phyloP scores from a whole-genome alignment of 192 early-diverging fungal genomes.

The Rhizoclosmatium sp. region DNA sequence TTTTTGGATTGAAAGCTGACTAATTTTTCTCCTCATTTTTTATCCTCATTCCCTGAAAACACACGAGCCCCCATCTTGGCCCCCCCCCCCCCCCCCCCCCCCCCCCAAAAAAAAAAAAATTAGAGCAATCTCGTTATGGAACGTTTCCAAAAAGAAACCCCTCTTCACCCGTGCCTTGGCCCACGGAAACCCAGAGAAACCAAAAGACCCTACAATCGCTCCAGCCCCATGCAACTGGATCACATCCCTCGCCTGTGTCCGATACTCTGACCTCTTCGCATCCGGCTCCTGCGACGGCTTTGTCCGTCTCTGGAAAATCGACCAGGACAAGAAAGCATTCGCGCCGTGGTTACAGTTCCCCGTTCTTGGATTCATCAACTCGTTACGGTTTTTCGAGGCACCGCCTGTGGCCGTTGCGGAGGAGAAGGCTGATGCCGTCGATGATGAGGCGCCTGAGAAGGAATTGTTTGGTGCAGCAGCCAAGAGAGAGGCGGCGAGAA shows the following conservation, averaged over 20 bases:
- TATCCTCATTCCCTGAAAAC: no score
- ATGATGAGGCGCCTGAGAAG: neutral
- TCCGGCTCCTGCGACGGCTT: conserved; percentile 88
- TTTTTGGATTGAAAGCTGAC: no score
- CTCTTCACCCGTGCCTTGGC: conserved; percentile 75
- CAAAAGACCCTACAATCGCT: neutral
- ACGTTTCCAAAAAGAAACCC: conserved; percentile 90
- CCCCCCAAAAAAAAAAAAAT: neutral
- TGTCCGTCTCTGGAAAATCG: conserved; percentile 88
- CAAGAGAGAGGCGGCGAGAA: conserved; percentile 22
- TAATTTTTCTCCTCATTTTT: neutral
- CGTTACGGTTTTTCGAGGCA: conserved; percentile 60
- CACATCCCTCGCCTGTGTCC: conserved; percentile 81
- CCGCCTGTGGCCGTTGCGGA: conserved; percentile 35
- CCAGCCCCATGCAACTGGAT: conserved; percentile 74
- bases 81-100: neutral
- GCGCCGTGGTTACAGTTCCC: conserved; percentile 66
- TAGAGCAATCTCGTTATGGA: conserved; percentile 93
- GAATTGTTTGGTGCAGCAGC: conserved; percentile 5
- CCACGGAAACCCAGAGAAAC: conserved; percentile 66
- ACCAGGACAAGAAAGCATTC: conserved; percentile 70
- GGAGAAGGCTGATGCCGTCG: neutral
- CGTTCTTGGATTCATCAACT: conserved; percentile 67
- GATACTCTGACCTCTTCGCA: conserved; percentile 89
- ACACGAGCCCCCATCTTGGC: no score